Percentiles rank a stretch among this genome's conserved stretches.
These are phyloP conservation scores for Yamadazyma olivae DNA, from an alignment of 805 yeast genomes.

Conservation along the genomic window DNA sequence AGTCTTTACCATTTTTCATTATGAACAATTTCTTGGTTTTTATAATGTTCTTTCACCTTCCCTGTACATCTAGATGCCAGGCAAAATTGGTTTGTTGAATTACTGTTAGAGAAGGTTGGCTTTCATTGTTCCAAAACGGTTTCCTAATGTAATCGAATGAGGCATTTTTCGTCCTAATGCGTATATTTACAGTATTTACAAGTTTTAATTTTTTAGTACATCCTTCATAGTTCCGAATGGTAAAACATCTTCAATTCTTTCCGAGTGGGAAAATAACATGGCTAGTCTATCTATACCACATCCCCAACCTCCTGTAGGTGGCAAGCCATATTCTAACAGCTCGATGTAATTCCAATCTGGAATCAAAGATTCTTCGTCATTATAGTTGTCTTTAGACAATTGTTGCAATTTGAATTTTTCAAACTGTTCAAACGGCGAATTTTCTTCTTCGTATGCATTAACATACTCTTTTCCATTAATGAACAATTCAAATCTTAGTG, in stretches of 20 bases:
- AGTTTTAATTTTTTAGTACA: slow-evolving; percentile 55
- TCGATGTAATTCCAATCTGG: slow-evolving; percentile 73
- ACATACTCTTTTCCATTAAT: slow-evolving; percentile 77
- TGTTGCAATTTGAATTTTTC: slow-evolving; percentile 63
- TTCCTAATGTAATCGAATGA: too few species aligned
- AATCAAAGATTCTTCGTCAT: slow-evolving; percentile 60
- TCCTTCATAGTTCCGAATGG: slow-evolving; percentile 73
- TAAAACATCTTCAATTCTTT: slow-evolving; percentile 71
- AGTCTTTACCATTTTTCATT: too few species aligned
- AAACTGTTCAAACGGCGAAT: slow-evolving; percentile 72
- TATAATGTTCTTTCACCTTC: too few species aligned
- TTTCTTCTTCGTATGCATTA: slow-evolving; percentile 96
- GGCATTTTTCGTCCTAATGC: too few species aligned
- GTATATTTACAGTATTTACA: too few species aligned
- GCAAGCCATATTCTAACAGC: slow-evolving; percentile 88
- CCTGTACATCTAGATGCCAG: too few species aligned
- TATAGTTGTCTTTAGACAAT: slow-evolving; percentile 38
- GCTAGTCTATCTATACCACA: slow-evolving; percentile 86
- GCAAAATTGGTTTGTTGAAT: too few species aligned
- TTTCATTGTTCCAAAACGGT: too few species aligned
- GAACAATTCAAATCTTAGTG: slow-evolving; percentile 82
- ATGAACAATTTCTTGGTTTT: too few species aligned
- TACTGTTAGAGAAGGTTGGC: too few species aligned
- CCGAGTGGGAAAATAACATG: slow-evolving; percentile 67
- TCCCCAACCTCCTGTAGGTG: slow-evolving; percentile 99